Conservation (phyloP, 306 rosid genomes). For the Malus orientalis region DNA sequence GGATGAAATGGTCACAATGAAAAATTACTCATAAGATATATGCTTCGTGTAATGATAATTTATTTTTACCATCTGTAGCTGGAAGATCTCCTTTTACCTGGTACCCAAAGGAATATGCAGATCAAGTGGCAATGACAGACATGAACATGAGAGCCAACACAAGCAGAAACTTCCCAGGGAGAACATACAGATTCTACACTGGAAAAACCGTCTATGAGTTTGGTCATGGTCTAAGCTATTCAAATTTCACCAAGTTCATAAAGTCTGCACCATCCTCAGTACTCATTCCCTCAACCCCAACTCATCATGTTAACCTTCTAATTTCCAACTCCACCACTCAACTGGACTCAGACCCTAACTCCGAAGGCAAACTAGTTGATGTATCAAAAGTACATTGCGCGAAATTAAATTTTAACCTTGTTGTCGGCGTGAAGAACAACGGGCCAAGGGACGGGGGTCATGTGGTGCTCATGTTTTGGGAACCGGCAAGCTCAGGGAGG, state of each 20-base stretch:
- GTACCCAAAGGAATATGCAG: constrained; percentile 60
- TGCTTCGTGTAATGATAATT: not conserved
- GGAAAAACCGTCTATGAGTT: constrained; percentile 46
- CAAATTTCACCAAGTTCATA: constrained; percentile 39
- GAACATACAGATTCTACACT: constrained; percentile 65
- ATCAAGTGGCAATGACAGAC: constrained; percentile 66
- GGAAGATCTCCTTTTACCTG: constrained; percentile 71
- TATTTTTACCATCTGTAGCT: constrained; percentile 21
- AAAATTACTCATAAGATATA: too few species aligned
- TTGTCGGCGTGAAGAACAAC: constrained; percentile 41
- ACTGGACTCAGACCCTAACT: not conserved
- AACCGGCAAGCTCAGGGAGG: constrained; percentile 15
- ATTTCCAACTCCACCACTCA: constrained; percentile 9
- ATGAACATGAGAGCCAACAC: constrained; percentile 74
- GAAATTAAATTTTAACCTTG: constrained; percentile 27
- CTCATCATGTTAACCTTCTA: not conserved
- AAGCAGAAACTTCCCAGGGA: constrained; percentile 51
- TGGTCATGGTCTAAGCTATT: constrained; percentile 66
- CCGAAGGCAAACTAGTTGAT: constrained; percentile 23
- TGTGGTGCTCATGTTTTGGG: constrained; percentile 50
- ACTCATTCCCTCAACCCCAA: constrained; percentile 17
- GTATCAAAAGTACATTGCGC: constrained; percentile 33
- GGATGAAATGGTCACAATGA: too few species aligned
- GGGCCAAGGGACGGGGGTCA: constrained; percentile 46
- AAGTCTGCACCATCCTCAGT: constrained; percentile 41